A percentile compares a stretch with the other conserved stretches of the same genome.
These are phyloP conservation scores for Rehmannia glutinosa DNA, from an alignment of 257 asterid genomes.

Conservation along the genomic window DNA sequence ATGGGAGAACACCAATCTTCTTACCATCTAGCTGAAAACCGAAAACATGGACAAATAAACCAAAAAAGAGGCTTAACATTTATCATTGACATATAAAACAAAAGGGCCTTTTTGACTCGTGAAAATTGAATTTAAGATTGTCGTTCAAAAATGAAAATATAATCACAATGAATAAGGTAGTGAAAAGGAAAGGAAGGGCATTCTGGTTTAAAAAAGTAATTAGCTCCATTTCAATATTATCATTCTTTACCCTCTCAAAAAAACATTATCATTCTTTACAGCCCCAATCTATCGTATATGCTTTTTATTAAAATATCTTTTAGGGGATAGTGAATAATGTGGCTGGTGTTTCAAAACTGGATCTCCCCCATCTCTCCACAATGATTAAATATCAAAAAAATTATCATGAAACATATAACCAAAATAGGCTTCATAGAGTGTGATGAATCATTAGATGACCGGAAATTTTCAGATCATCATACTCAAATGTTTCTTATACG, in stretches of 20 bases:
- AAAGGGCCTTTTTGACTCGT: not conserved
- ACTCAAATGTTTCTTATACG: no score
- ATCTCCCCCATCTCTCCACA: not conserved
- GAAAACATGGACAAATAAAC: not conserved
- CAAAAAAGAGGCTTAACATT: not conserved
- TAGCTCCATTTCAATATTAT: not conserved
- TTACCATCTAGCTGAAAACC: conserved; percentile 73
- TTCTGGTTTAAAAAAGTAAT: not conserved
- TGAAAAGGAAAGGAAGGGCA: not conserved
- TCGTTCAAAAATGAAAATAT: no score
- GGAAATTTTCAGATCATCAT: no score
- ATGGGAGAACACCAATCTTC: conserved; percentile 83
- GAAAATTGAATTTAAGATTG: not conserved
- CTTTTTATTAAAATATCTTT: not conserved
- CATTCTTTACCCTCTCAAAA: not conserved
- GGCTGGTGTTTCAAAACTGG: not conserved
- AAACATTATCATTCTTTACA: not conserved
- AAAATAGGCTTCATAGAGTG: not conserved
- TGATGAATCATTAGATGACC: no score
- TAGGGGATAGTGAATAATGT: not conserved
- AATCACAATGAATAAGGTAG: no score
- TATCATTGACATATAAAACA: not conserved
- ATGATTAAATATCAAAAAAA: not conserved
- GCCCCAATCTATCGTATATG: not conserved
- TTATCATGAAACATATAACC: not conserved